Percentiles rank a stretch among this genome's conserved stretches.
Evolutionary conservation across 495 filamentous ascomycete genomes (phyloP).

Genomic region (Podospora australis): DNA sequence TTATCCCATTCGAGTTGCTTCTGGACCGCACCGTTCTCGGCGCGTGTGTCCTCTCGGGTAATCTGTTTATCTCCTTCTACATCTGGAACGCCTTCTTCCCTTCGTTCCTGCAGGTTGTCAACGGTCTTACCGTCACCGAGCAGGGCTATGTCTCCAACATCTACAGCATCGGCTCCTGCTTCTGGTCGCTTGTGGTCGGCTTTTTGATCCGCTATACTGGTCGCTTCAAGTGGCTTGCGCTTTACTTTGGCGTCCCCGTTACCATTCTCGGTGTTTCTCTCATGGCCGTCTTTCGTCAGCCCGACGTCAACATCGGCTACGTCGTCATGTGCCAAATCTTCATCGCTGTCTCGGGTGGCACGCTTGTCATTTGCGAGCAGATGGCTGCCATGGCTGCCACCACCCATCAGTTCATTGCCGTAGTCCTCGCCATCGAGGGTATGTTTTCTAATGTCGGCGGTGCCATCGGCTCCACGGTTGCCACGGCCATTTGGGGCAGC

Average conservation of each 20-base stretch:
- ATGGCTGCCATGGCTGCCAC: constrained; percentile 62
- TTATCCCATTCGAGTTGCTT: constrained; percentile 56
- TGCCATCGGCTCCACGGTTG: constrained; percentile 55
- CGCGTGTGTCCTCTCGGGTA: constrained; percentile 49
- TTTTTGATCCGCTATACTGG: constrained; percentile 48
- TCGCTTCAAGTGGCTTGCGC: constrained; percentile 55
- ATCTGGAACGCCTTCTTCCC: constrained; percentile 63
- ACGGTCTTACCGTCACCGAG: constrained; percentile 47
- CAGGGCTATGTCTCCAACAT: constrained; percentile 60
- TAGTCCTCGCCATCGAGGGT: constrained; percentile 54
- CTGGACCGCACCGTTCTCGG: constrained; percentile 59
- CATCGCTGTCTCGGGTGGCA: constrained; percentile 61
- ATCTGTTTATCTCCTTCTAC: constrained; percentile 57
- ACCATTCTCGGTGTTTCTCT: constrained; percentile 62
- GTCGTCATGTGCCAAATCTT: constrained; percentile 75
- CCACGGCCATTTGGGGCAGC: constrained; percentile 61
- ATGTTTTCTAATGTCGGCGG: constrained; percentile 60
- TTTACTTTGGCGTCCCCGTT: constrained; percentile 57
- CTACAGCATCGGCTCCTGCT: constrained; percentile 64
- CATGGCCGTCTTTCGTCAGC: constrained; percentile 42
- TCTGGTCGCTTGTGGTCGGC: constrained; percentile 53
- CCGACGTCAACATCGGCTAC: constrained; percentile 52
- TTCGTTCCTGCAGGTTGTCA: constrained; percentile 68
- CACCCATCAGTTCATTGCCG: constrained; percentile 59
- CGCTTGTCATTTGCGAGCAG: constrained; percentile 55